Evolutionary conservation across 106 monocot genomes (phyloP), one percentile per base, ranked within the genome.

Genomic region (Dioscorea dumetorum): DNA sequence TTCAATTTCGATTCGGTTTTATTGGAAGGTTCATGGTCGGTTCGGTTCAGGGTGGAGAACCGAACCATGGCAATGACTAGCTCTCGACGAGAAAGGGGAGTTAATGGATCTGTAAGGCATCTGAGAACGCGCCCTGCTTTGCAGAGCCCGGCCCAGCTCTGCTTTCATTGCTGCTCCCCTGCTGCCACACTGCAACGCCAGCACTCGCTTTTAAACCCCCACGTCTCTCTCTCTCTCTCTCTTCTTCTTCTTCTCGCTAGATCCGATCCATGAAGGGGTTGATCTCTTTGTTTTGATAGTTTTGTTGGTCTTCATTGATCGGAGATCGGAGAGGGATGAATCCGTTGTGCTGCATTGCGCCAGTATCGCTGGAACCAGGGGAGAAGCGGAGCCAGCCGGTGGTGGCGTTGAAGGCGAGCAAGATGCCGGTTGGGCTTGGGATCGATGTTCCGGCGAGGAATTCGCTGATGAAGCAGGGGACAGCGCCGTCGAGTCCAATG

Each of bases 281-380:
- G 41, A 41, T 41, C 41, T 28, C 28, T 28, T 28, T 28, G 28
- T 28, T 28, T 28, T 28, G 28, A 28, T 28, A 28, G 28, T 1
- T 28, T 28, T 28, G 10, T 41, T 10, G 41, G 1, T 41, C 2
- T 28, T 28, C 28, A 28, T 28, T 28, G 41, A 41, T 41, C 41
- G 41, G 41, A 41, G 41, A 41, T 41, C 41, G 41, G 41, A 41
- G 19, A 13, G 66, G 15, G 60, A 90, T 90, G 90, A 90, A 90
- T 67, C 90, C 90, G 9, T 74, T 90, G 22, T 90, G 90, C 77
- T 90, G 90, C 83, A 90, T 90, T 57, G 85, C 90, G 11, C 89
- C 89, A 11, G 82, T 90, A 18, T 90, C 89, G 20, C 74, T 90
- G 23, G 88, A 84, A 15, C 78, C 71, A 41, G 73, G 68, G 33